These are phyloP conservation scores for Mycena alexandri DNA, from an alignment of 768 basidiomycete genomes.

Conservation along the genomic window DNA sequence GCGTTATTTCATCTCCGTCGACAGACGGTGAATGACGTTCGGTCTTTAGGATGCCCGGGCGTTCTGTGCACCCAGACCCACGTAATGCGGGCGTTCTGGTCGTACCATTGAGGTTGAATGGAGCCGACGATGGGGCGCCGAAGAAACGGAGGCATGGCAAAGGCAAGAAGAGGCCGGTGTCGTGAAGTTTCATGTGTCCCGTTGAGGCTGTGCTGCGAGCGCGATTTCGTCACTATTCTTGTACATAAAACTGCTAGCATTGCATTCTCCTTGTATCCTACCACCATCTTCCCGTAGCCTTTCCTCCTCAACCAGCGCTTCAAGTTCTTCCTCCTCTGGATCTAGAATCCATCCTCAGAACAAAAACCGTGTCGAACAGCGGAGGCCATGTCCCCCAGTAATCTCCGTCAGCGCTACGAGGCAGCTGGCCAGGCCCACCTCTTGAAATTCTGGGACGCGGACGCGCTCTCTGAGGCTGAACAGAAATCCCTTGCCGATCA, in stretches of 20 bases:
- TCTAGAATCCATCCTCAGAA: no score
- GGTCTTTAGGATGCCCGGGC: conserved; percentile 12
- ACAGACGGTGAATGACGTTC: not conserved
- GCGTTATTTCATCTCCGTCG: not conserved
- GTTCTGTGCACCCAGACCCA: not conserved
- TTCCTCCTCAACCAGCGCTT: no score
- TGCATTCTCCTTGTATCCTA: conserved; percentile 12
- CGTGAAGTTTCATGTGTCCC: conserved; percentile 11
- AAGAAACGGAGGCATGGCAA: not conserved
- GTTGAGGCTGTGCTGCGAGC: conserved; percentile 9
- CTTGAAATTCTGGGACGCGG: conserved; percentile 87
- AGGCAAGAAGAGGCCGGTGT: not conserved
- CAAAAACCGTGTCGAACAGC: no score
- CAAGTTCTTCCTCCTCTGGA: no score
- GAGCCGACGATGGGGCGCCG: not conserved
- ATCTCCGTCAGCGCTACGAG: conserved; percentile 74
- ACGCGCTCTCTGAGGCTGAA: conserved; percentile 73
- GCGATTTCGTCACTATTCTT: conserved; percentile 2
- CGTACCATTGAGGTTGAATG: conserved; percentile 20
- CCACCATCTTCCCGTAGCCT: conserved; percentile 42
- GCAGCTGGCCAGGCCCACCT: conserved; percentile 91
- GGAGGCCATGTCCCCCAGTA: conserved; percentile 72
- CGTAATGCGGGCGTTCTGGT: conserved; percentile 27
- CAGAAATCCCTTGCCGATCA: conserved; percentile 75
- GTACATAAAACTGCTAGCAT: conserved; percentile 4